Evolutionary conservation across 2,329 filamentous ascomycete genomes (phyloP), one percentile per base, ranked within the genome.

Genomic region (Kalmusia sp.): DNA sequence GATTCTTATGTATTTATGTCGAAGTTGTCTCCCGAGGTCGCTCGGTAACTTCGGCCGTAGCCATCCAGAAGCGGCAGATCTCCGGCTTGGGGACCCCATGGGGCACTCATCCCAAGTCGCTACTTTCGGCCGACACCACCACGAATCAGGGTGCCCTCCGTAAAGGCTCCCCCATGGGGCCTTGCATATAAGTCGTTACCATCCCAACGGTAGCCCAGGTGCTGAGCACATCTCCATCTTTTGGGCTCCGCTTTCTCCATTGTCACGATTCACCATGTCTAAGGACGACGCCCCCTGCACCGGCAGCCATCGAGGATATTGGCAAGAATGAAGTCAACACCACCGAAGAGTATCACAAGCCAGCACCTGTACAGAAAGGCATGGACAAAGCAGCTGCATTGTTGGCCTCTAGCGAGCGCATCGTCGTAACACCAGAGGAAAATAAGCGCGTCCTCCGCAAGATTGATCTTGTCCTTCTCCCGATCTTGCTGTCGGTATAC

Each of bases 401-500:
- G 35, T 71, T 84, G 33, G 77, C 78, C 21, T 72, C 75, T 2
- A 79, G 76, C 7, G 72, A 79, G 37, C 73, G 74, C 2, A 74
- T 84, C 28, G 63, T 79, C 34, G 76, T 85, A 6, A 82, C 82
- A 0, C 72, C 79, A 0, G 79, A 78, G 43, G 83, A 84, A 59
- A 84, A 85, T 67, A 75, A 74, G 45, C 74, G 78, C 34, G 77
- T 84, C 5, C 69, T 84, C 33, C 75, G 77, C 24, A 77, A 76
- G 57, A 84, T 84, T 50, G 82, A 84, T 61, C 64, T 79, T 21
- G 68, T 76, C 45, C 76, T 85, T 19, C 70, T 84, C 11, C 81
- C 82, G 0, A 77, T 84, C 49, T 81, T 88, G 52, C 74, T 87
- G 9, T 77, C 79, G 6, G 83, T 87, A 17, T 88, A 88, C 70